Conservation (phyloP, 768 basidiomycete species). For the Royoungia palumana region DNA sequence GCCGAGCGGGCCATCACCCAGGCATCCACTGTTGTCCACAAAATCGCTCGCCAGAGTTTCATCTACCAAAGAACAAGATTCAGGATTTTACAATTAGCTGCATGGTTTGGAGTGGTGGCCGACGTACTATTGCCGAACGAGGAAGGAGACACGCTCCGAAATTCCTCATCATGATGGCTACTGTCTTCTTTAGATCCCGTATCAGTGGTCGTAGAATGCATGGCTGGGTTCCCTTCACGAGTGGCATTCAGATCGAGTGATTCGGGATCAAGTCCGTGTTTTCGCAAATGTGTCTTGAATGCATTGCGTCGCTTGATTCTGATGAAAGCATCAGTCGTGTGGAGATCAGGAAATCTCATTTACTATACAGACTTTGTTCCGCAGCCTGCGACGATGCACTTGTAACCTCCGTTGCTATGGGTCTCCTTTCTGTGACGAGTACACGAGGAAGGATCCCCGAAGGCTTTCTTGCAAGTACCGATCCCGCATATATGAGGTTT, state of each 20-base stretch:
- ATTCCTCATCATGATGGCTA: neutral
- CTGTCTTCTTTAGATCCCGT: constrained; percentile 3
- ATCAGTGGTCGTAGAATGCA: constrained; percentile 1
- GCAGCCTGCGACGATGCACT: constrained; percentile 46
- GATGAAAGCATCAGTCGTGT: neutral
- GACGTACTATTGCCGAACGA: constrained; percentile 15
- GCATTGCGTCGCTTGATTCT: constrained; percentile 66
- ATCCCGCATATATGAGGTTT: constrained; percentile 54
- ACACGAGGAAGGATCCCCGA: constrained; percentile 70
- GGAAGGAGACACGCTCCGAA: constrained; percentile 7
- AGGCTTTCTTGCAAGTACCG: constrained; percentile 44
- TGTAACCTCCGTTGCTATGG: constrained; percentile 43
- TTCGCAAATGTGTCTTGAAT: constrained; percentile 52
- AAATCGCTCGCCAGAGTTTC: neutral
- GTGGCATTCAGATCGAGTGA: constrained; percentile 22
- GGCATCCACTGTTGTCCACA: constrained; percentile 4
- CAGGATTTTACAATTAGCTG: constrained; percentile 16
- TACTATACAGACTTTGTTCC: constrained; percentile 39
- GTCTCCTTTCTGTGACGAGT: constrained; percentile 62
- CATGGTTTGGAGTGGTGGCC: neutral
- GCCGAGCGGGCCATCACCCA: constrained; percentile 1
- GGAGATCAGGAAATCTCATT: neutral
- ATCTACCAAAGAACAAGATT: neutral
- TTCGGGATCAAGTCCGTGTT: constrained; percentile 39
- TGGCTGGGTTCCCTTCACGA: constrained; percentile 5